Evolutionary conservation across 441 rosid genomes (phyloP).

Genomic region (Adansonia madagascariensis): DNA sequence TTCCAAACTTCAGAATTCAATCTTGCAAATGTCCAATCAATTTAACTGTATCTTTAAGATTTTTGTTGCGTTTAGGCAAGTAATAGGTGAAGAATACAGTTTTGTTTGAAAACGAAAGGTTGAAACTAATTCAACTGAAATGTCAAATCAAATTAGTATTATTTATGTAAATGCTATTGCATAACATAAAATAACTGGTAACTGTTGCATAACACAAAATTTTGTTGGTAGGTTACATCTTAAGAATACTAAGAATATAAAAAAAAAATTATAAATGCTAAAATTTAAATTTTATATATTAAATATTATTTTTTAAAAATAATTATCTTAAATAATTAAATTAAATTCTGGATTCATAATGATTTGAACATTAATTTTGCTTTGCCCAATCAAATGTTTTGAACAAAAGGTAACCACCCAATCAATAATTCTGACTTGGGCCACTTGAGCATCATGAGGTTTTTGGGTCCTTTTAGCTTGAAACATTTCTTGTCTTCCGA

Average conservation of each 20-base stretch:
- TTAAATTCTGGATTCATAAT: no score
- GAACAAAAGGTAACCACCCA: no score
- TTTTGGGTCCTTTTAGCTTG: not conserved
- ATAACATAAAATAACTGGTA: no score
- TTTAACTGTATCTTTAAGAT: not conserved
- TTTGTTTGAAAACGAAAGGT: not conserved
- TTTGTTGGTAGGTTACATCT: no score
- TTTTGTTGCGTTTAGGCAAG: no score
- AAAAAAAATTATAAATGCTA: no score
- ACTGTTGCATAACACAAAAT: no score
- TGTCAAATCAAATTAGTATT: not conserved
- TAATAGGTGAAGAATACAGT: not conserved
- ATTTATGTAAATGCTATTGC: not conserved
- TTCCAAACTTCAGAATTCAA: not conserved
- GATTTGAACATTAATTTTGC: not conserved
- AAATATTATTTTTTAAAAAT: no score
- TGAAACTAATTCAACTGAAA: not conserved
- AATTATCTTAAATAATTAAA: no score
- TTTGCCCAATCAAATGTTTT: not conserved
- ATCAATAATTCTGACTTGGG: not conserved
- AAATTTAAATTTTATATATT: no score
- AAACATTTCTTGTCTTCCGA: not conserved
- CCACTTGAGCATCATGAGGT: not conserved
- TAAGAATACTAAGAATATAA: no score
- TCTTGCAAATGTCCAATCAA: constrained; percentile 9